A percentile compares a stretch with the other conserved stretches of the same genome.
Conservation (phyloP, 2,329 filamentous ascomycete genomes). For the Paracorniculantispora psalliotae region DNA sequence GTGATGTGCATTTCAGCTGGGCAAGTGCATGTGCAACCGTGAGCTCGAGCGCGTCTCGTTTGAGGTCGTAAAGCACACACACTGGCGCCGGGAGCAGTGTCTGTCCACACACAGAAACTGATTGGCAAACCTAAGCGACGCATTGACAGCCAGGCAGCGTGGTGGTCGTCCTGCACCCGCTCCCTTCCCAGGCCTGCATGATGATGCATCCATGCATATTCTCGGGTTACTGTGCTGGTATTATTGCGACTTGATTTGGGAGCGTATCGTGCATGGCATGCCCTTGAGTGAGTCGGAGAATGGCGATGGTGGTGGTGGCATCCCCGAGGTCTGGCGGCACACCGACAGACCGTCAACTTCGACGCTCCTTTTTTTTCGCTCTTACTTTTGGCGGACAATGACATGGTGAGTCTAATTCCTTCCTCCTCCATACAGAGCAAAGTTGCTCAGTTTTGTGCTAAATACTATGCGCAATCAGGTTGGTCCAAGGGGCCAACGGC, state of each 20-base stretch:
- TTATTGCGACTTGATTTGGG: no score
- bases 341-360: no score
- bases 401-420: not conserved
- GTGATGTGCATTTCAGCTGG: not conserved
- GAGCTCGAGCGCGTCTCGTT: conserved; percentile 6
- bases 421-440: not conserved
- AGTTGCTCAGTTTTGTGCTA: not conserved
- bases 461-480: not conserved
- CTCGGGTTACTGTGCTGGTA: no score
- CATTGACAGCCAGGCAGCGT: conserved; percentile 4
- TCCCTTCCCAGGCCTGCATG: not conserved
- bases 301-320: no score
- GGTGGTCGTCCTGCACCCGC: not conserved
- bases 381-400: not conserved
- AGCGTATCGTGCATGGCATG: not conserved
- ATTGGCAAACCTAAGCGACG: not conserved
- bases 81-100: not conserved
- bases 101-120: not conserved
- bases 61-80: not conserved
- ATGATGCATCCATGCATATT: not conserved
- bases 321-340: no score
- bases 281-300: no score
- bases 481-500: not conserved
- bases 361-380: no score
- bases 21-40: not conserved